Evolutionary conservation across 331 rosid genomes (phyloP), one percentile per base, ranked within the genome.

Genomic region (Quercus tomentella): DNA sequence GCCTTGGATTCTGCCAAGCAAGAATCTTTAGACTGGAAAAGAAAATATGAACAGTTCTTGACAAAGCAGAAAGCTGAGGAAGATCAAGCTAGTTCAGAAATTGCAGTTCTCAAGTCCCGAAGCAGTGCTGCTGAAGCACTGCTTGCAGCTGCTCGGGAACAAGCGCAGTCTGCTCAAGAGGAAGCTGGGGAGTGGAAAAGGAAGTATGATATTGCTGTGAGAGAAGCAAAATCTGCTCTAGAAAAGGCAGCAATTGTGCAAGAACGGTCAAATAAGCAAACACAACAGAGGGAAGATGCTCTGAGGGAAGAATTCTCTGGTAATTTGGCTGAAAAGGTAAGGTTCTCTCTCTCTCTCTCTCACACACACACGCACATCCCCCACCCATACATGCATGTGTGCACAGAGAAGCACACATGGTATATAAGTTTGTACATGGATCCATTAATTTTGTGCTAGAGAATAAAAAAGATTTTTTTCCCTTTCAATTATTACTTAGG

Each of bases 151-250:
- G 92, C 97, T 78, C 85, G 82, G 80, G 98, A 96, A 74, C 99
- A 89, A 80, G 87, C 93, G 52, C 94, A 93, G 81, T 96, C 99
- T 83, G 95, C 98, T 25, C 94, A 92, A 80, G 99, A 89, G 88
- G 99, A 96, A 83, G 98, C 98, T 31, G 93, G 86, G 80, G 97
- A 93, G 83, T 96, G 99, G 99, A 93, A 96, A 76, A 82, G 98
- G 81, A 96, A 93, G 79, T 96, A 85, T 82, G 97, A 92, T 52
- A 79, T 81, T 84, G 99, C 97, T n/a, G 66, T 83, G 68, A 87
- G 94, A 85, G 99, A 93, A 60, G 94, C 98, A 75, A 93, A 93
- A 86, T 72, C 89, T 86, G 97, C 97, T 60, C 83, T 96, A 12
- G 97, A 93, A 86, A 93, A 91, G 88, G 98, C 97, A 66, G 94